Evolutionary conservation across 208 protist genomes (phyloP).

Genomic region (Leishmania amazonensis): DNA sequence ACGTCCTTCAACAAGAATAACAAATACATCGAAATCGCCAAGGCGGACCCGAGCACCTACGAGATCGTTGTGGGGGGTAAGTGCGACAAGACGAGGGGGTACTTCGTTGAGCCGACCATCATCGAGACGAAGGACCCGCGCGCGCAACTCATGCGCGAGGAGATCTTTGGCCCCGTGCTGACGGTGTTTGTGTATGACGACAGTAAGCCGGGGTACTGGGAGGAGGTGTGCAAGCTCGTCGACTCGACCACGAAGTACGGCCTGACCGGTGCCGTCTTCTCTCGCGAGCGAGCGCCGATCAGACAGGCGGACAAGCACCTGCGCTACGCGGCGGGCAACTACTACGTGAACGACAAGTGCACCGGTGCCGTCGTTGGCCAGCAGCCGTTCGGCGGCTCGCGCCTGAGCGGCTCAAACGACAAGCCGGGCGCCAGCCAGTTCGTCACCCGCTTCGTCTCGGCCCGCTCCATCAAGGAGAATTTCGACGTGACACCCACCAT

Average conservation of each 20-base stretch:
- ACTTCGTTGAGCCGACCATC: conserved; percentile 97
- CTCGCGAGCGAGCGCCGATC: conserved; percentile 80
- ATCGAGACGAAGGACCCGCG: conserved; percentile 92
- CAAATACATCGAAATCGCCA: conserved; percentile 95
- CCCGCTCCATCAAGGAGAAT: conserved; percentile 97
- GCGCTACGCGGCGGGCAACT: conserved; percentile 94
- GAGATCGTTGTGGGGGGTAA: conserved; percentile 77
- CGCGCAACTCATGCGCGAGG: conserved; percentile 91
- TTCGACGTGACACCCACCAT: conserved; percentile 86
- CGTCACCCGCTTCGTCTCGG: conserved; percentile 90
- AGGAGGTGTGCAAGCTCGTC: conserved; percentile 81
- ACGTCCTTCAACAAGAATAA: conserved; percentile 93
- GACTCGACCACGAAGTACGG: conserved; percentile 92
- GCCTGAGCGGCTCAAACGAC: conserved; percentile 96
- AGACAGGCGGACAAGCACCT: conserved; percentile 62
- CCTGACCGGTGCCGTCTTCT: conserved; percentile 95
- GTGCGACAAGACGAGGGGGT: conserved; percentile 82
- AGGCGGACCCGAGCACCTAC: conserved; percentile 65
- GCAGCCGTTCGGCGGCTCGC: conserved; percentile 97
- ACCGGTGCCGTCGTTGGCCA: conserved; percentile 98
- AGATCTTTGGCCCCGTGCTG: conserved; percentile 98
- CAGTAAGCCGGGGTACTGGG: conserved; percentile 79
- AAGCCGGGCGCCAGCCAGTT: conserved; percentile 95
- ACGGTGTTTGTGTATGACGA: conserved; percentile 96
- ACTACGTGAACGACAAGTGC: conserved; percentile 98